Conservation (phyloP, 2,329 filamentous ascomycete species). For the Diaporthe aspalathi region DNA sequence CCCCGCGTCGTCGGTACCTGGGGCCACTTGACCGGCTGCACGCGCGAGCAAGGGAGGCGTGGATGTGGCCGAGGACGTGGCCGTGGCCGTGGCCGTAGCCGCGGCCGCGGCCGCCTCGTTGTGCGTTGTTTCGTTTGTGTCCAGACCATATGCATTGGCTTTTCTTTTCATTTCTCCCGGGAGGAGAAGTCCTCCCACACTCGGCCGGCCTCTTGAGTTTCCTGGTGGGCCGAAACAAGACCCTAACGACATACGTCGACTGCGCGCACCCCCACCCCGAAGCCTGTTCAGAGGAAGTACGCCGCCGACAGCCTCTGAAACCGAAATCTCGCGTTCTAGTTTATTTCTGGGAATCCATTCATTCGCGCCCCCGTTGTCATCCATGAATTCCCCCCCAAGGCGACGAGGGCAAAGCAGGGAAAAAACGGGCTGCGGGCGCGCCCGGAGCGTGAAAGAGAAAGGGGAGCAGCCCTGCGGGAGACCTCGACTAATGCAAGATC, state of each 20-base stretch:
- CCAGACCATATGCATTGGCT: background rate
- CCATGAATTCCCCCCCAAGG: background rate
- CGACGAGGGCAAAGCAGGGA: background rate
- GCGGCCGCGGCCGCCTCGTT: background rate
- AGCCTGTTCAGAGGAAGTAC: constrained; percentile 24
- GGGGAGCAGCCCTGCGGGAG: constrained; percentile 17
- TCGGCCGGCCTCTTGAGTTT: too few relatives aligned
- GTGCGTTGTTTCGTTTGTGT: background rate
- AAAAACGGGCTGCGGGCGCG: background rate
- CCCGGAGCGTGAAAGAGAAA: background rate
- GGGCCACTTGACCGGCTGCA: constrained; percentile 22
- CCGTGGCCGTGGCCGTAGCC: too few relatives aligned
- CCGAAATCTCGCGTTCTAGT: constrained; percentile 17
- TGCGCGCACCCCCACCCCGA: background rate
- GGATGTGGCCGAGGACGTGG: too few relatives aligned
- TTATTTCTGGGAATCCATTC: constrained; percentile 21
- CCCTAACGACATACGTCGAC: constrained; percentile 28
- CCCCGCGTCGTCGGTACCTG: constrained; percentile 28
- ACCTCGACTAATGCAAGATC: constrained; percentile 29
- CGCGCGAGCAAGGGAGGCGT: constrained; percentile 14
- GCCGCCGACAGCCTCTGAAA: constrained; percentile 18
- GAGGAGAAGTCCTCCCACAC: background rate
- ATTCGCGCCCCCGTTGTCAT: background rate
- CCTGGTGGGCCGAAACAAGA: constrained; percentile 17
- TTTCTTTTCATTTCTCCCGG: background rate